phyloP scores from a whole-genome alignment of 108 stramenopile species.

The Epithemia pelagica region DNA sequence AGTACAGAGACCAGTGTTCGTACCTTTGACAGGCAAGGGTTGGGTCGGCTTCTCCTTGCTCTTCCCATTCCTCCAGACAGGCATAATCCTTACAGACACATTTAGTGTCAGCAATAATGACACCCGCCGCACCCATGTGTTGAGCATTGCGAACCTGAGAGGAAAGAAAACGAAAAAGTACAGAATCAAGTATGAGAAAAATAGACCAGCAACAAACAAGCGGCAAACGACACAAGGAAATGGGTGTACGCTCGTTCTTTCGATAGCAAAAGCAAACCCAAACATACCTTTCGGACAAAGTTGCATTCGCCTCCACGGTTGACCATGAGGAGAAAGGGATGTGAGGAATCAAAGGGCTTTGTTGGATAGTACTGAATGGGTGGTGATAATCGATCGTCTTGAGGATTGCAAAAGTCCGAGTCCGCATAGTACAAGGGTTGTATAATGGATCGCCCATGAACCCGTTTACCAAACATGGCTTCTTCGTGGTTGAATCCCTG shows the following conservation, averaged over 20 bases:
- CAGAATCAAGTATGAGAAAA: slow-evolving; percentile 30
- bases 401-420: slow-evolving; percentile 55
- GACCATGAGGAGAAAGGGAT: slow-evolving; percentile 90
- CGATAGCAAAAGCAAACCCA: no score
- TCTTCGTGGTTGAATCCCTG: slow-evolving; percentile 84
- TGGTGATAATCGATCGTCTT: slow-evolving; percentile 8
- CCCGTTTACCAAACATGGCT: slow-evolving; percentile 88
- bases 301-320: slow-evolving; percentile 84
- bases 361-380: neutral
- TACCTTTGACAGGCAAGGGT: slow-evolving; percentile 9
- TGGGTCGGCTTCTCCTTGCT: no score
- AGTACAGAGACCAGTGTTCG: no score
- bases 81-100: slow-evolving; percentile 67
- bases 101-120: slow-evolving; percentile 87
- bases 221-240: no score
- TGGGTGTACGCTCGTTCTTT: no score
- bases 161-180: neutral
- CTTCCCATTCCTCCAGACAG: slow-evolving; percentile 7
- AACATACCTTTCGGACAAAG: slow-evolving; percentile 84
- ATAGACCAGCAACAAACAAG: no score
- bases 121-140: slow-evolving; percentile 83
- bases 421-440: slow-evolving; percentile 75
- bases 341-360: slow-evolving; percentile 22
- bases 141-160: slow-evolving; percentile 74
- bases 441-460: slow-evolving; percentile 80